Percentiles rank a stretch among this genome's conserved stretches.
Conservation (phyloP, 208 protist genomes). For the Herpetomonas samuelpessoai region DNA sequence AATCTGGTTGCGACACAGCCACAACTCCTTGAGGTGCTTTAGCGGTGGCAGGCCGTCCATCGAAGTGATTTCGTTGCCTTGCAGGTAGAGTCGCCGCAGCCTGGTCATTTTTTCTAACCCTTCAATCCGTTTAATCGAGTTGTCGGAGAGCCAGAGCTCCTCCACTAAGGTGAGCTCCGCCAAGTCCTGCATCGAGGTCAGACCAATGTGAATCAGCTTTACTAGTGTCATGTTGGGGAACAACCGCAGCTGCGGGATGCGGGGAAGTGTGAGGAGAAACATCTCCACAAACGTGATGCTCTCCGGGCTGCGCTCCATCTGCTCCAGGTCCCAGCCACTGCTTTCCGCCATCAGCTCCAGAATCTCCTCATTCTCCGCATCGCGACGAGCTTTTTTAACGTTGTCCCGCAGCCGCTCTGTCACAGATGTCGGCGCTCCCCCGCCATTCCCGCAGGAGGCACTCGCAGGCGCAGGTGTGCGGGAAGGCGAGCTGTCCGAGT, state of each 20-base stretch:
- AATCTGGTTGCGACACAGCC: conserved; percentile 78
- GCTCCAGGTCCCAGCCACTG: conserved; percentile 79
- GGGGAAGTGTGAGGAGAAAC: conserved; percentile 74
- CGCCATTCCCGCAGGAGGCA: no score
- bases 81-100: conserved; percentile 79
- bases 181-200: conserved; percentile 73
- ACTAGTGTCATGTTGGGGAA: conserved; percentile 80
- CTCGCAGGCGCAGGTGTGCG: no score
- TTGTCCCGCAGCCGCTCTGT: conserved; percentile 47
- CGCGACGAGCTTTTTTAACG: conserved; percentile 33
- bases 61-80: conserved; percentile 78
- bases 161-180: conserved; percentile 61
- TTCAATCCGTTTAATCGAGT: conserved; percentile 73
- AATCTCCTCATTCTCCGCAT: conserved; percentile 52
- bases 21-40: conserved; percentile 71
- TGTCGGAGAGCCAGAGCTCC: conserved; percentile 90
- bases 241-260: conserved; percentile 48
- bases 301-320: conserved; percentile 53
- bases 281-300: conserved; percentile 69
- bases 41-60: conserved; percentile 73
- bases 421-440: conserved; percentile 23
- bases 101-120: conserved; percentile 64
- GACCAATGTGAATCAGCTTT: conserved; percentile 72
- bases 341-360: conserved; percentile 71
- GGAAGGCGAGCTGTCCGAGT: no score